Percentiles rank a stretch among this genome's conserved stretches.
phyloP scores from a whole-genome alignment of 176 grass and related monocot species.

The barley (Hordeum vulgare) region DNA sequence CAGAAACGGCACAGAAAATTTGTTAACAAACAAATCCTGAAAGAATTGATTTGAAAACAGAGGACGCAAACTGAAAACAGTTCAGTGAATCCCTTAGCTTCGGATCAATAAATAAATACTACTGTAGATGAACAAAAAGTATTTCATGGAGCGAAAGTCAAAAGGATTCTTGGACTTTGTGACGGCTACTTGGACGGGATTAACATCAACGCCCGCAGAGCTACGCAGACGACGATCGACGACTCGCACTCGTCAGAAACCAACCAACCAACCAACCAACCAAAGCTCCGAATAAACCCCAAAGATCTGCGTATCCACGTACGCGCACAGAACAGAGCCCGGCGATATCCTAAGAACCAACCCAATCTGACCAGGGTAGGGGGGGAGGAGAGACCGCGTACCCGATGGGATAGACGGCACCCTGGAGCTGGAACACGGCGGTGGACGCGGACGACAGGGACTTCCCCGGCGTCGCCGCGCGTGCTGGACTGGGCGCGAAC shows the following conservation, averaged over 20 bases:
- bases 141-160: background rate
- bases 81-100: background rate
- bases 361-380: background rate
- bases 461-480: constrained; percentile 20
- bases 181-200: background rate
- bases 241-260: background rate
- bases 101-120: background rate
- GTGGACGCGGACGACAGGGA: constrained; percentile 26
- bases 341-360: background rate
- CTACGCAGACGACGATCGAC: constrained; percentile 3
- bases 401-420: constrained; percentile 71
- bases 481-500: background rate
- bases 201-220: constrained; percentile 5
- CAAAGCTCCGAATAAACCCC: background rate
- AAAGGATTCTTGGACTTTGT: background rate
- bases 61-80: background rate
- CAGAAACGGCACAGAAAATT: background rate
- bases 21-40: background rate
- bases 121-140: background rate
- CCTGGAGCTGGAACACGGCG: constrained; percentile 62
- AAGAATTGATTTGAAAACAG: background rate
- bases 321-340: background rate
- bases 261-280: background rate
- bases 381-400: background rate
- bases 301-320: background rate